Evolutionary conservation across 306 rosid species (phyloP).

Genomic region (Fragaria vesca): DNA sequence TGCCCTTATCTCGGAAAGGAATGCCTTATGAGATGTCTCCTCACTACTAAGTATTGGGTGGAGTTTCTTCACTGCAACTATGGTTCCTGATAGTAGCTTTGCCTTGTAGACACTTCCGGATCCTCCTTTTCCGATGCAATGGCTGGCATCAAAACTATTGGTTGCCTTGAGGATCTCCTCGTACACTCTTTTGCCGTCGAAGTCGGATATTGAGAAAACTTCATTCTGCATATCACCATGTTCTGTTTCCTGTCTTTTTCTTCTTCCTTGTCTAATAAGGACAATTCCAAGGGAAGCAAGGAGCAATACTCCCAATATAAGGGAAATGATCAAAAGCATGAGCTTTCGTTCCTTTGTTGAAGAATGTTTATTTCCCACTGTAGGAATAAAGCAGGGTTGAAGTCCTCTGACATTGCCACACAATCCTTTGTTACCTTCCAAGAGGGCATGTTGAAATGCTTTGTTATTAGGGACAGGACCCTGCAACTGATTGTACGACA

Average conservation of each 20-base stretch:
- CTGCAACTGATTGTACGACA: too few relatives aligned
- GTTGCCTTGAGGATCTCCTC: conserved; percentile 15
- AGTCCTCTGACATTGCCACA: too few relatives aligned
- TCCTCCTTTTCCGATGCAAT: conserved; percentile 22
- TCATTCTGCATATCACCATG: not conserved
- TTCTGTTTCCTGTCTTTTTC: not conserved
- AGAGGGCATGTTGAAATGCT: too few relatives aligned
- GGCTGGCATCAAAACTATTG: not conserved
- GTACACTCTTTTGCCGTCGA: conserved; percentile 8
- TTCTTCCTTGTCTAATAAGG: not conserved
- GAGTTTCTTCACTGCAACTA: conserved; percentile 5
- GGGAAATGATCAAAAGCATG: not conserved
- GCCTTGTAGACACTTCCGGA: conserved; percentile 17
- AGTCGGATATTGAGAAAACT: not conserved
- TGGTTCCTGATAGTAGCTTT: not conserved
- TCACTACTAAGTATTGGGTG: not conserved
- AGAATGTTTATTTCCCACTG: not conserved
- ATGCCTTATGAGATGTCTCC: not conserved
- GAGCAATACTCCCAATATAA: not conserved
- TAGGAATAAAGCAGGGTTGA: too few relatives aligned
- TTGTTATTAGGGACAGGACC: too few relatives aligned
- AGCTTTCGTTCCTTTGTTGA: not conserved
- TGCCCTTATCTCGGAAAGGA: not conserved
- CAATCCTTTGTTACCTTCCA: too few relatives aligned
- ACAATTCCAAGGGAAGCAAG: not conserved